Conservation (phyloP, 83 land plant genomes). For the Diphasiastrum complanatum region DNA sequence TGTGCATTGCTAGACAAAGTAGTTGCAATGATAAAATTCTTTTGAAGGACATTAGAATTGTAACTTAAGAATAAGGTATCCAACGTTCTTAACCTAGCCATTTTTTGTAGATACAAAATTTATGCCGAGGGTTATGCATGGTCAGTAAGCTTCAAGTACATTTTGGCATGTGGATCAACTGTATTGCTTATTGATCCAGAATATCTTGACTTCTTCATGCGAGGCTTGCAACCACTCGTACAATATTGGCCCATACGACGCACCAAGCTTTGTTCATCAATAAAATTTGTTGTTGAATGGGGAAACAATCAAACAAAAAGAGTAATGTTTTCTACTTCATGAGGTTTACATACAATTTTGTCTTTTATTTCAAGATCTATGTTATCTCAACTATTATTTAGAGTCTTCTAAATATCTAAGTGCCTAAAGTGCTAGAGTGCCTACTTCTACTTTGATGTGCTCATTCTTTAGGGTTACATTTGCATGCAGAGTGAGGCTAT, state of each 20-base stretch:
- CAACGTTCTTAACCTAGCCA: background rate
- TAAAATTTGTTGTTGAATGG: conserved; percentile 53
- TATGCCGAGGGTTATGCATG: conserved; percentile 53
- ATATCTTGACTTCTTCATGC: conserved; percentile 49
- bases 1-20: too few species aligned
- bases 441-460: background rate
- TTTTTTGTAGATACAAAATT: conserved; percentile 34
- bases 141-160: conserved; percentile 71
- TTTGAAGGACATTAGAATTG: background rate
- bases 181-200: conserved; percentile 24
- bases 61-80: background rate
- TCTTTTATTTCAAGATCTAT: background rate
- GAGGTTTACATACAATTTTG: background rate
- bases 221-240: conserved; percentile 34
- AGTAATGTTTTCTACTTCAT: conserved; percentile 16
- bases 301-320: conserved; percentile 40
- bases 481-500: conserved; percentile 49
- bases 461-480: background rate
- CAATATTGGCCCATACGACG: conserved; percentile 44
- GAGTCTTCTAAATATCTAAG: background rate
- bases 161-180: conserved; percentile 48
- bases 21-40: too few species aligned
- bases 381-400: background rate
- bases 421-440: background rate
- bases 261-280: conserved; percentile 30